These are phyloP conservation scores for Metarhizium album DNA, from an alignment of 2,329 filamentous ascomycete species.

Conservation along the genomic window DNA sequence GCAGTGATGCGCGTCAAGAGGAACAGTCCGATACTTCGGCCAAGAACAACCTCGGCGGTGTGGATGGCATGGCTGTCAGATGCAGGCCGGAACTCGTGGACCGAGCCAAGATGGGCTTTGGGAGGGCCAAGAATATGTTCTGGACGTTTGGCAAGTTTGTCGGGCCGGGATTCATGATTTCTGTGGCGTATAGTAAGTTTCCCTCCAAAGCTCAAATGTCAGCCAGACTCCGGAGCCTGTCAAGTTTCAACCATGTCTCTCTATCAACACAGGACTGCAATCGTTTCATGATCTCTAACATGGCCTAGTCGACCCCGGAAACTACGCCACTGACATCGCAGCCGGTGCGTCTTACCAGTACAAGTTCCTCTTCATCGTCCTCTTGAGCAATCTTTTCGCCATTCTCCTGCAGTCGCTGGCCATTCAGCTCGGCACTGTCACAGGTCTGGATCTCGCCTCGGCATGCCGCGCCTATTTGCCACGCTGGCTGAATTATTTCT, in stretches of 20 bases:
- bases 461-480: conserved; percentile 56
- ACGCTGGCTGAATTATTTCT: conserved; percentile 49
- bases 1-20: neutral
- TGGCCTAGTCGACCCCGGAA: conserved; percentile 44
- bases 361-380: conserved; percentile 55
- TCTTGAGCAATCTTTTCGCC: conserved; percentile 60
- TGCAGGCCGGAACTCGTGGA: neutral
- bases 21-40: neutral
- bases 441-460: conserved; percentile 54
- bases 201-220: neutral
- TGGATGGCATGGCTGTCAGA: neutral
- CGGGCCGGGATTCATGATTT: conserved; percentile 56
- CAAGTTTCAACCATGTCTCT: no score
- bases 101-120: conserved; percentile 4
- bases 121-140: conserved; percentile 10
- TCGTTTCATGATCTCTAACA: neutral
- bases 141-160: conserved; percentile 34
- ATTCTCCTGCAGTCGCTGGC: conserved; percentile 59
- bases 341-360: conserved; percentile 57
- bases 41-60: neutral
- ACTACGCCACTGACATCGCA: conserved; percentile 60
- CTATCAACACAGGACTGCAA: no score
- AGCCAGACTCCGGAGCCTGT: no score
- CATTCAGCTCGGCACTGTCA: conserved; percentile 60
- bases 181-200: conserved; percentile 44